These are phyloP conservation scores for Saccharomycopsis crataegensis DNA, from an alignment of 1,139 yeast genomes.

Conservation along the genomic window DNA sequence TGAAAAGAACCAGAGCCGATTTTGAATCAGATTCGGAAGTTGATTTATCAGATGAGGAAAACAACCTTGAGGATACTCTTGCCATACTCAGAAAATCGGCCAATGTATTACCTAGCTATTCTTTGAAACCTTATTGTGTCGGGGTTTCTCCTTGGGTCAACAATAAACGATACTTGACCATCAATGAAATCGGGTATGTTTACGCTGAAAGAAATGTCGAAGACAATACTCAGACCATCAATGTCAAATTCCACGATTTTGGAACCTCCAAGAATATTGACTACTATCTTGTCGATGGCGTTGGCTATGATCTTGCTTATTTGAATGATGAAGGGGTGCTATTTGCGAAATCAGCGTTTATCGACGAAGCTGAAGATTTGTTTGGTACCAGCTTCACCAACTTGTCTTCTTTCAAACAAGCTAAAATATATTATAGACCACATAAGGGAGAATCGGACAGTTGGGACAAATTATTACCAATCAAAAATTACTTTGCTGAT, in stretches of 20 bases:
- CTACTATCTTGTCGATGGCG: conserved; percentile 76
- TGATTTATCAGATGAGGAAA: conserved; percentile 20
- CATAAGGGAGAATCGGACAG: conserved; percentile 30
- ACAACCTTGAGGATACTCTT: not conserved
- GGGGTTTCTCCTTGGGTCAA: conserved; percentile 83
- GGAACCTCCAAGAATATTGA: conserved; percentile 39
- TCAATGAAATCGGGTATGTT: conserved; percentile 41
- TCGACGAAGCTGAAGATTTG: conserved; percentile 21
- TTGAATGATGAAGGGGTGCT: conserved; percentile 60
- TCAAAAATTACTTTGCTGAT: conserved; percentile 18
- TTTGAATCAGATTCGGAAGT: conserved; percentile 24
- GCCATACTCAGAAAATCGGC: conserved; percentile 25
- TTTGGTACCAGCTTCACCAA: conserved; percentile 9
- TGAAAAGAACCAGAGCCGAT: conserved; percentile 24
- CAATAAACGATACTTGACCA: conserved; percentile 68
- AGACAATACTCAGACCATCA: conserved; percentile 50
- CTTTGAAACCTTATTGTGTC: conserved; percentile 41
- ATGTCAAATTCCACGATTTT: conserved; percentile 76
- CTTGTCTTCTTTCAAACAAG: conserved; percentile 7
- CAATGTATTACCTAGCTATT: conserved; percentile 38
- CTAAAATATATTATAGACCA: conserved; percentile 35
- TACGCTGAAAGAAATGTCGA: conserved; percentile 43
- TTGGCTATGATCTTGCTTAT: conserved; percentile 67
- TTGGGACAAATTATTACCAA: conserved; percentile 30
- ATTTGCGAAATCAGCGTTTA: conserved; percentile 43